Evolutionary conservation across 2,329 filamentous ascomycete species (phyloP).

Genomic region (Exophiala sp.): DNA sequence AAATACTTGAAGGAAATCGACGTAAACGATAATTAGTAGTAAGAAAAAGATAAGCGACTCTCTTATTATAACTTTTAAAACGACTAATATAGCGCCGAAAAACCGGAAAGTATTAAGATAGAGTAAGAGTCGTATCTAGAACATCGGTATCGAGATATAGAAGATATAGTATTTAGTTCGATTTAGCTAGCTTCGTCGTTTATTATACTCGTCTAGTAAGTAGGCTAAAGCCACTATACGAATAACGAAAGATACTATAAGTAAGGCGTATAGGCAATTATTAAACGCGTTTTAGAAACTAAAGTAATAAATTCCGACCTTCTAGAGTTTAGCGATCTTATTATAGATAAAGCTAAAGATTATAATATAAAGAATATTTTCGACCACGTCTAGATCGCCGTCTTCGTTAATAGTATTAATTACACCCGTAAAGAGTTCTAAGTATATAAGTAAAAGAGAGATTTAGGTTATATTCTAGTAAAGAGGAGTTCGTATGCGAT

Average conservation of each 20-base stretch:
- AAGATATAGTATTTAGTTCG: constrained; percentile 88
- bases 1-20: constrained; percentile 83
- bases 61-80: constrained; percentile 92
- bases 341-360: constrained; percentile 88
- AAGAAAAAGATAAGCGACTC: constrained; percentile 96
- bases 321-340: constrained; percentile 84
- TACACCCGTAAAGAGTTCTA: constrained; percentile 79
- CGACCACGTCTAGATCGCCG: constrained; percentile 79
- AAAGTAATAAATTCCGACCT: constrained; percentile 85
- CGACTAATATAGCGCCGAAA: constrained; percentile 97
- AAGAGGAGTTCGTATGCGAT: constrained; percentile 85
- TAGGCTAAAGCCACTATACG: constrained; percentile 75
- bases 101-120: constrained; percentile 93
- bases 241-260: constrained; percentile 73
- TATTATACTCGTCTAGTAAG: constrained; percentile 46
- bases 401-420: constrained; percentile 90
- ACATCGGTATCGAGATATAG: constrained; percentile 90
- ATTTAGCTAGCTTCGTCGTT: constrained; percentile 63
- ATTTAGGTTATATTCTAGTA: constrained; percentile 93
- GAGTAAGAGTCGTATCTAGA: constrained; percentile 87
- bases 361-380: constrained; percentile 83
- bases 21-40: constrained; percentile 76
- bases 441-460: constrained; percentile 75
- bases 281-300: constrained; percentile 99
- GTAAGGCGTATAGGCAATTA: constrained; percentile 70